These are phyloP conservation scores for Ogataea chonburiensis DNA, from an alignment of 805 yeast species.

Conservation along the genomic window DNA sequence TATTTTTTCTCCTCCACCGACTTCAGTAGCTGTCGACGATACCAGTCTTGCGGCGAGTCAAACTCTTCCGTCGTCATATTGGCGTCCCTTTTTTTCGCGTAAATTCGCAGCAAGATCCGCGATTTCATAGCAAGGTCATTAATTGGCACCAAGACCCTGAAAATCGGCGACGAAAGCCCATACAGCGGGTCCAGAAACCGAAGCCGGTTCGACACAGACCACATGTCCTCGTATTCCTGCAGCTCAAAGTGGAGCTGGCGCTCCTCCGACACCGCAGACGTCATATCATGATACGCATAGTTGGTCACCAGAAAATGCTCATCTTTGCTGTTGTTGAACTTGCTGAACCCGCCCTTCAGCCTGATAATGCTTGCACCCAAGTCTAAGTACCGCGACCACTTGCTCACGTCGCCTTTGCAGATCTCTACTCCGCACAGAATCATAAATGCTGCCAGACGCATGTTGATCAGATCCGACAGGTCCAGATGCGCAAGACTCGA, in stretches of 20 bases:
- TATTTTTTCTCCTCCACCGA: slow-evolving; percentile 17
- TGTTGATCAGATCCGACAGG: slow-evolving; percentile 35
- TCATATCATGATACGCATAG: slow-evolving; percentile 78
- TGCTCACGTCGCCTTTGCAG: slow-evolving; percentile 75
- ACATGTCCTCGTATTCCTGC: slow-evolving; percentile 55
- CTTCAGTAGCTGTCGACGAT: slow-evolving; percentile 19
- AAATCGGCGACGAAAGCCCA: slow-evolving; percentile 71
- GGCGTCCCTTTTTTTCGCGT: slow-evolving; percentile 1
- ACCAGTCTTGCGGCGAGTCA: slow-evolving; percentile 21
- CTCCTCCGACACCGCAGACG: slow-evolving; percentile 57
- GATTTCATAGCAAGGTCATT: slow-evolving; percentile 57
- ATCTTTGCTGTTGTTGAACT: slow-evolving; percentile 52
- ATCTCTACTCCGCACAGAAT: slow-evolving; percentile 79
- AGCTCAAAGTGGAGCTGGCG: slow-evolving; percentile 66
- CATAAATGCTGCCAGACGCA: slow-evolving; percentile 61
- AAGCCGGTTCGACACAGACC: slow-evolving; percentile 37
- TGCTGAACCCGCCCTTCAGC: slow-evolving; percentile 58
- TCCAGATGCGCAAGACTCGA: slow-evolving; percentile 21
- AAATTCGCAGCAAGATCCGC: slow-evolving; percentile 35
- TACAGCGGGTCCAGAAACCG: slow-evolving; percentile 64
- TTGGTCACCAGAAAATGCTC: slow-evolving; percentile 73
- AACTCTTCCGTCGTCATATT: slow-evolving; percentile 3
- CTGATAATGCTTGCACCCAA: slow-evolving; percentile 65
- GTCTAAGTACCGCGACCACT: slow-evolving; percentile 67
- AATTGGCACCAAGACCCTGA: slow-evolving; percentile 65